These are phyloP conservation scores for Ogataea pignaliae DNA, from an alignment of 805 yeast species.

Conservation along the genomic window DNA sequence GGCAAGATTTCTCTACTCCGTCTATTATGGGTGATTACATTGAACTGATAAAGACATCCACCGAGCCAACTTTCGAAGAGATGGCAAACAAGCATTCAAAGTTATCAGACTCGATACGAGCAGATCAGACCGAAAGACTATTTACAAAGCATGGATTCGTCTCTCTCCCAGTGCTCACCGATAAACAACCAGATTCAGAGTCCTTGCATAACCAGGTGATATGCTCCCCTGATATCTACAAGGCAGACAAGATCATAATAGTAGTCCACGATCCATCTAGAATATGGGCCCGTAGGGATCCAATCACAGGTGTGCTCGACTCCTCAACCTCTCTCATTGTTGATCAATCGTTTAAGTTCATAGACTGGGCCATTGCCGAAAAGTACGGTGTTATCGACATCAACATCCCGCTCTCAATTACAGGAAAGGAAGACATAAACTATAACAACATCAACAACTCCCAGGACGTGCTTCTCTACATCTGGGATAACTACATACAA, in stretches of 20 bases:
- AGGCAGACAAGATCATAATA: constrained; percentile 59
- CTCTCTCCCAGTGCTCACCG: constrained; percentile 57
- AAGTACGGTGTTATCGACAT: constrained; percentile 82
- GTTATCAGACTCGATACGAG: constrained; percentile 71
- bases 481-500: constrained; percentile 89
- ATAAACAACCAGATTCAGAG: constrained; percentile 38
- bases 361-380: constrained; percentile 57
- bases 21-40: constrained; percentile 28
- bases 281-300: constrained; percentile 83
- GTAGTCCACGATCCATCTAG: constrained; percentile 89
- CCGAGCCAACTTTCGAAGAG: constrained; percentile 34
- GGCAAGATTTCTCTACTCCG: constrained; percentile 29
- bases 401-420: constrained; percentile 60
- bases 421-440: constrained; percentile 41
- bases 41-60: constrained; percentile 36
- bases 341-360: constrained; percentile 66
- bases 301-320: constrained; percentile 73
- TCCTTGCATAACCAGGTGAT: constrained; percentile 60
- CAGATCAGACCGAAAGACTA: constrained; percentile 58
- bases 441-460: constrained; percentile 63
- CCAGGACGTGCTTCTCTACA: constrained; percentile 69
- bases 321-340: constrained; percentile 67
- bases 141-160: constrained; percentile 55
- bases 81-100: constrained; percentile 40
- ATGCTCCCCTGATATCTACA: constrained; percentile 67